These are phyloP conservation scores for Lithospermum erythrorhizon DNA, from an alignment of 257 asterid species.

Conservation along the genomic window DNA sequence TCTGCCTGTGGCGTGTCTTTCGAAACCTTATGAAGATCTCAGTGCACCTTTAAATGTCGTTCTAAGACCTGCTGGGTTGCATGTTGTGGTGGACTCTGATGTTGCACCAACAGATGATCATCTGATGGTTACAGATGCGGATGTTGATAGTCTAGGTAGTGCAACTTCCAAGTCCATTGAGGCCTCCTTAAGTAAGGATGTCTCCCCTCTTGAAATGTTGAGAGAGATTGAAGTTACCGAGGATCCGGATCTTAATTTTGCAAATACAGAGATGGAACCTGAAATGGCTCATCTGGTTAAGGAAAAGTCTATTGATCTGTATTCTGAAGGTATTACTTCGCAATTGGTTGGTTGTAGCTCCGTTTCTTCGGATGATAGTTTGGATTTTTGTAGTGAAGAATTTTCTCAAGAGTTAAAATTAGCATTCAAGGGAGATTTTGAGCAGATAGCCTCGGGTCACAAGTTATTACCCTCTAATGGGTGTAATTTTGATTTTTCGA, in stretches of 20 bases:
- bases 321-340: conserved; percentile 16
- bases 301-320: conserved; percentile 10
- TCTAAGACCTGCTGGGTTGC: conserved; percentile 29
- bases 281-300: conserved; percentile 16
- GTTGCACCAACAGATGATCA: conserved; percentile 19
- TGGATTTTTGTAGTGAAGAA: conserved; percentile 20
- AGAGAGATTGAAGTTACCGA: conserved; percentile 14
- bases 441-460: conserved; percentile 34
- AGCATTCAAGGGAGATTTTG: conserved; percentile 49
- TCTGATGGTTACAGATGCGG: conserved; percentile 26
- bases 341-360: conserved; percentile 16
- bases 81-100: conserved; percentile 16
- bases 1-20: conserved; percentile 26
- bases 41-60: conserved; percentile 24
- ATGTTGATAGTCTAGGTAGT: conserved; percentile 60
- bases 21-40: conserved; percentile 32
- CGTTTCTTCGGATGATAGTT: conserved; percentile 16
- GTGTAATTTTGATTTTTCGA: conserved; percentile 29
- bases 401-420: conserved; percentile 29
- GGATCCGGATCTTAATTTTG: conserved; percentile 20
- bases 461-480: conserved; percentile 40
- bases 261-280: conserved; percentile 18
- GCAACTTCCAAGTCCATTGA: conserved; percentile 48
- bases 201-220: conserved; percentile 16
- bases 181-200: conserved; percentile 20